phyloP scores from a whole-genome alignment of 2,329 filamentous ascomycete species.

The Oidium heveae region DNA sequence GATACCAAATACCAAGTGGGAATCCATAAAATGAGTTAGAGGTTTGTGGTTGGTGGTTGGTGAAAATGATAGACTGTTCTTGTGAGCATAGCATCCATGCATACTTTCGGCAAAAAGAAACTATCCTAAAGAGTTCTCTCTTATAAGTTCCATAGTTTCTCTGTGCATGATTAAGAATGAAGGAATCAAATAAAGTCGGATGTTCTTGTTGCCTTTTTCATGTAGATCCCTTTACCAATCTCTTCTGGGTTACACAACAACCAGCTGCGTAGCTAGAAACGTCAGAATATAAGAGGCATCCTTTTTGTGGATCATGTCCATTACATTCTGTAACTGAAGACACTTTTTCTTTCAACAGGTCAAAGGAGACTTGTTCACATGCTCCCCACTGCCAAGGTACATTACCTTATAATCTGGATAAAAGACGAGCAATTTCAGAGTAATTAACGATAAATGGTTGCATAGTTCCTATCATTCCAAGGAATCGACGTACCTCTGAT shows the following conservation, averaged over 20 bases:
- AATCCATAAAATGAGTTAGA: neutral
- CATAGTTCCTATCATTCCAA: neutral
- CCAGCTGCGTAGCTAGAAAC: neutral
- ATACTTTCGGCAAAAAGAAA: neutral
- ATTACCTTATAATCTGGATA: neutral
- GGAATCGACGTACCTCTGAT: neutral
- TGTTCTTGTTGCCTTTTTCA: neutral
- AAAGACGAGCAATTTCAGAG: neutral
- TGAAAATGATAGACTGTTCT: neutral
- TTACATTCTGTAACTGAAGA: neutral
- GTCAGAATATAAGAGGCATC: neutral
- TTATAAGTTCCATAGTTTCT: neutral
- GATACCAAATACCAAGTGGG: neutral
- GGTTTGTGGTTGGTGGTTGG: slow-evolving; percentile 1
- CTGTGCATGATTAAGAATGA: neutral
- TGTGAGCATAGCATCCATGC: neutral
- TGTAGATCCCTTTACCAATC: neutral
- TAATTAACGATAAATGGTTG: neutral
- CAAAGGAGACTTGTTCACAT: neutral
- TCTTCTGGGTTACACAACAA: neutral
- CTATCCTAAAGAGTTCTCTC: neutral
- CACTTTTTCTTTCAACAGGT: neutral
- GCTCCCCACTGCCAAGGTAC: neutral
- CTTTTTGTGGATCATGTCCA: slow-evolving; percentile 6
- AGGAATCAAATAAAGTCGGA: neutral